A percentile compares a stretch with the other conserved stretches of the same genome.
These are phyloP conservation scores for Aureobasidium sp. DNA, from an alignment of 2,329 filamentous ascomycete genomes.

Conservation along the genomic window DNA sequence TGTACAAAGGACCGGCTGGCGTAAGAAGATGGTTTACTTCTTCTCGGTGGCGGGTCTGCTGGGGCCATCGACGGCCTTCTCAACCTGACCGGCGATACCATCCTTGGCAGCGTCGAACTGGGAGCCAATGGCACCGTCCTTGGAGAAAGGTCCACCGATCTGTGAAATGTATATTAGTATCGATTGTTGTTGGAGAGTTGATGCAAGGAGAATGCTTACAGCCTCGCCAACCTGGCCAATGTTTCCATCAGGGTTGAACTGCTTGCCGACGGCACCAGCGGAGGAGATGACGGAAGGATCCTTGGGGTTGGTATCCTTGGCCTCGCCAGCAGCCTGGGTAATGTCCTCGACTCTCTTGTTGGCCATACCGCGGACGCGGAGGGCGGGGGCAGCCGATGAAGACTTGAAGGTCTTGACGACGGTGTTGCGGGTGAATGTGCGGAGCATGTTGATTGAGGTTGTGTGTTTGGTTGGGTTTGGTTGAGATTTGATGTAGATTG, in stretches of 20 bases:
- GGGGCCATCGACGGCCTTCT: constrained; percentile 49
- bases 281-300: constrained; percentile 51
- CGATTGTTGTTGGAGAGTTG: no score
- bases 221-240: constrained; percentile 57
- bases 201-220: not conserved
- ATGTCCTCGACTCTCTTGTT: constrained; percentile 21
- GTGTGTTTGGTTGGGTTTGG: no score
- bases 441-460: constrained; percentile 22
- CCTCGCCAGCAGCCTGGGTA: constrained; percentile 20
- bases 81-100: constrained; percentile 59
- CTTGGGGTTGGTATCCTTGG: constrained; percentile 23
- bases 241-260: constrained; percentile 59
- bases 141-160: constrained; percentile 56
- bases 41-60: constrained; percentile 36
- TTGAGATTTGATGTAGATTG: no score
- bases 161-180: constrained; percentile 22
- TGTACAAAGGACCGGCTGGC: no score
- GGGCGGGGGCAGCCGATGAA: constrained; percentile 8
- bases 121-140: constrained; percentile 60
- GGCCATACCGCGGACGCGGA: constrained; percentile 17
- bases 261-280: constrained; percentile 58
- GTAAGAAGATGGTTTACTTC: constrained; percentile 22
- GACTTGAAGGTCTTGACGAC: constrained; percentile 21
- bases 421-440: constrained; percentile 23
- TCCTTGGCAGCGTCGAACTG: constrained; percentile 61